Percentiles rank a stretch among this genome's conserved stretches.
Conservation (phyloP, 805 yeast species). For the Saccharomycopsis babjevae region DNA sequence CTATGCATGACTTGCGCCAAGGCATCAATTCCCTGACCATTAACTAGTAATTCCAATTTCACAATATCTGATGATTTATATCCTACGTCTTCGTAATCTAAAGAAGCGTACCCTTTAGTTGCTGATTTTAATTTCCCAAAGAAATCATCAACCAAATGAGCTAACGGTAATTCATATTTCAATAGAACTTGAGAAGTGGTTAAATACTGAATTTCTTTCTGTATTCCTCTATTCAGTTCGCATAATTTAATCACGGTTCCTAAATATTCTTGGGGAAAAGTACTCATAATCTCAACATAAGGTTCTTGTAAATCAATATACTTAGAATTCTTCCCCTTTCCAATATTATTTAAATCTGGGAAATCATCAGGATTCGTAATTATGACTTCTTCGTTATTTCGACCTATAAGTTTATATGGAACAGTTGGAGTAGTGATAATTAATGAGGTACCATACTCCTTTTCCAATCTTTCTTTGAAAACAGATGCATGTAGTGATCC, state of each 20-base stretch:
- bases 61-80: constrained; percentile 71
- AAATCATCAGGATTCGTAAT: constrained; percentile 90
- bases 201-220: constrained; percentile 65
- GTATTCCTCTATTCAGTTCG: constrained; percentile 75
- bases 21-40: constrained; percentile 86
- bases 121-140: constrained; percentile 87
- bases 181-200: constrained; percentile 73
- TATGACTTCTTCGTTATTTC: constrained; percentile 51
- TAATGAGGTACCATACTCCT: constrained; percentile 87
- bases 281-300: constrained; percentile 79
- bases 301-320: constrained; percentile 65
- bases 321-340: constrained; percentile 33
- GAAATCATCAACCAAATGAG: constrained; percentile 88
- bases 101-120: constrained; percentile 86
- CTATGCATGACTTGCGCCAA: constrained; percentile 82
- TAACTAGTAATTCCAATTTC: constrained; percentile 80
- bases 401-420: constrained; percentile 70
- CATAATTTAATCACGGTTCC: constrained; percentile 84
- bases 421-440: constrained; percentile 95
- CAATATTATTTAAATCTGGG: constrained; percentile 43
- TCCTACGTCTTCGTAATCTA: constrained; percentile 92
- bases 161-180: constrained; percentile 73
- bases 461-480: constrained; percentile 81
- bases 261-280: constrained; percentile 80
- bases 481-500: constrained; percentile 95